These are phyloP conservation scores for Neophaeococcomyces mojaviensis DNA, from an alignment of 2,329 filamentous ascomycete species.

Conservation along the genomic window DNA sequence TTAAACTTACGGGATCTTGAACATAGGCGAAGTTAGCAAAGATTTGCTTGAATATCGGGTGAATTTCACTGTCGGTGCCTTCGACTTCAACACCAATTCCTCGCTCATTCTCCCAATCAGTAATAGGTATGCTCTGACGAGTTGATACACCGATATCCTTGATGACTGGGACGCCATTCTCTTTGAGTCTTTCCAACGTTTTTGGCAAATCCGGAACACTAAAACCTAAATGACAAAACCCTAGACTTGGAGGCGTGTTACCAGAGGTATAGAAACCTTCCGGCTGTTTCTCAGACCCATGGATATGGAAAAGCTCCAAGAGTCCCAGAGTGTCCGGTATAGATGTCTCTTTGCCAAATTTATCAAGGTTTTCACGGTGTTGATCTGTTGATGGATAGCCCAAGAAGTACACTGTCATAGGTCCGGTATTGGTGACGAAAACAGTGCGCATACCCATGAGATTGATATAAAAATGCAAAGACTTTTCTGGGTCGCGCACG, in stretches of 20 bases:
- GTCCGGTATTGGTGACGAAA: slow-evolving; percentile 33
- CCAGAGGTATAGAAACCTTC: slow-evolving; percentile 24
- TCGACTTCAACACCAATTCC: slow-evolving; percentile 26
- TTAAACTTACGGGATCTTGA: slow-evolving; percentile 31
- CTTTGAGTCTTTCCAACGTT: slow-evolving; percentile 27
- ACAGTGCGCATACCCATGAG: slow-evolving; percentile 35
- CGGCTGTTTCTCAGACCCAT: slow-evolving; percentile 27
- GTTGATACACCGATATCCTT: slow-evolving; percentile 29
- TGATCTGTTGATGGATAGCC: slow-evolving; percentile 29
- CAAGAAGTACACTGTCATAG: slow-evolving; percentile 35
- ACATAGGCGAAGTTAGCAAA: slow-evolving; percentile 33
- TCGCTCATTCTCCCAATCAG: slow-evolving; percentile 28
- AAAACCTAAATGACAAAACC: slow-evolving; percentile 34
- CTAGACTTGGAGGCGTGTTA: slow-evolving; percentile 29
- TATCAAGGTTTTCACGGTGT: slow-evolving; percentile 23
- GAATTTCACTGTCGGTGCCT: slow-evolving; percentile 23
- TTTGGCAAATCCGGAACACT: slow-evolving; percentile 31
- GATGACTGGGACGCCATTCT: slow-evolving; percentile 27
- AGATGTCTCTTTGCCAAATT: slow-evolving; percentile 27
- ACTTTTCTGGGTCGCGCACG: slow-evolving; percentile 28
- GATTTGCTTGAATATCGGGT: slow-evolving; percentile 29
- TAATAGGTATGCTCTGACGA: slow-evolving; percentile 28
- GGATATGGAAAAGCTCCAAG: slow-evolving; percentile 32
- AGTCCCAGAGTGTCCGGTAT: slow-evolving; percentile 28
- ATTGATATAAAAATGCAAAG: slow-evolving; percentile 32